A percentile compares a stretch with the other conserved stretches of the same genome.
These are phyloP conservation scores for Globisporangium solare DNA, from an alignment of 352 stramenopile species.

Conservation along the genomic window DNA sequence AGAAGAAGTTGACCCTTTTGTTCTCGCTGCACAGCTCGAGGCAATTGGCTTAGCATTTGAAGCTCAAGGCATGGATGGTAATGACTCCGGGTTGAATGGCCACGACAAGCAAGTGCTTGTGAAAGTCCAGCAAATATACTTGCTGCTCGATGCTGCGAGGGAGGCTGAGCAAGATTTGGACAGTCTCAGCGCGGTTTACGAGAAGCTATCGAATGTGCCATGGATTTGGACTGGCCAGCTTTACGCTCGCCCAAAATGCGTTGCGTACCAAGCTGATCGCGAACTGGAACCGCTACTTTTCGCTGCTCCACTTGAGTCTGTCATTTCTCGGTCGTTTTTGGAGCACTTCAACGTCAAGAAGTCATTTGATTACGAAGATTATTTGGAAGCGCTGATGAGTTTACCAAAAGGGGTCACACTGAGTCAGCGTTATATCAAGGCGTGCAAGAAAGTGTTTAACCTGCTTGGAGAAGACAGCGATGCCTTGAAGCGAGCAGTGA, in stretches of 20 bases:
- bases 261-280: slow-evolving; percentile 40
- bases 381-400: slow-evolving; percentile 42
- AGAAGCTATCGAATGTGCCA: slow-evolving; percentile 32
- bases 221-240: slow-evolving; percentile 73
- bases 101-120: slow-evolving; percentile 24
- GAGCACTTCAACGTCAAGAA: slow-evolving; percentile 47
- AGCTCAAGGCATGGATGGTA: not conserved
- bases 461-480: slow-evolving; percentile 29
- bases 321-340: slow-evolving; percentile 59
- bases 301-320: slow-evolving; percentile 42
- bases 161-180: slow-evolving; percentile 25
- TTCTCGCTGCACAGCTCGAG: slow-evolving; percentile 51
- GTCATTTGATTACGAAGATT: slow-evolving; percentile 48
- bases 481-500: slow-evolving; percentile 19
- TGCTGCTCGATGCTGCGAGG: slow-evolving; percentile 35
- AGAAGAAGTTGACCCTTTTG: slow-evolving; percentile 27
- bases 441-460: slow-evolving; percentile 47
- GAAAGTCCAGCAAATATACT: slow-evolving; percentile 56
- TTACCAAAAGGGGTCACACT: slow-evolving; percentile 30
- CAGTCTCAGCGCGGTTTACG: slow-evolving; percentile 22
- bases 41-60: slow-evolving; percentile 32
- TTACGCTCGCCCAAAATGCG: slow-evolving; percentile 47
- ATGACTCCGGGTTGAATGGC: not conserved
- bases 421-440: slow-evolving; percentile 20
- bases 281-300: slow-evolving; percentile 60